Conservation (phyloP, 257 asterid species). For the Ligustrum vulgare region DNA sequence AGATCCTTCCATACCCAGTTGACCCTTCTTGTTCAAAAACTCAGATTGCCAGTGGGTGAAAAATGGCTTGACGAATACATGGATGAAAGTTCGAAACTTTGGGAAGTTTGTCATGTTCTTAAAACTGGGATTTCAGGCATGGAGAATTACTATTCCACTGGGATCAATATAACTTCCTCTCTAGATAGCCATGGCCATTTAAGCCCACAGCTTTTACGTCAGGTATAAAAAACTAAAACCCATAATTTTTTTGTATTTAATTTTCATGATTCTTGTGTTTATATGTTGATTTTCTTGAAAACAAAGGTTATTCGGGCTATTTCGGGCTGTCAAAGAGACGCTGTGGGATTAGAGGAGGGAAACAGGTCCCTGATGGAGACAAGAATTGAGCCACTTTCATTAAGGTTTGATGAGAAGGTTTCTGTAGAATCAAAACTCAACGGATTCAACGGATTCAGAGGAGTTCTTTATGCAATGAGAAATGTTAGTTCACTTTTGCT, state of each 20-base stretch:
- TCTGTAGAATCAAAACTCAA: conserved; percentile 66
- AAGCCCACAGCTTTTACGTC: conserved; percentile 71
- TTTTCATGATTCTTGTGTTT: neutral
- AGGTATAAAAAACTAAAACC: conserved; percentile 39
- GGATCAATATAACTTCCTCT: conserved; percentile 56
- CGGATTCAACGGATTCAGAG: conserved; percentile 86
- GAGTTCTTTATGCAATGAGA: conserved; percentile 89
- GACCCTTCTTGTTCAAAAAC: conserved; percentile 74
- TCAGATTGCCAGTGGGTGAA: conserved; percentile 82
- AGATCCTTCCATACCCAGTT: conserved; percentile 80
- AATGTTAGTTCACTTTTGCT: conserved; percentile 68
- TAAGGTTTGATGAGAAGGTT: conserved; percentile 58
- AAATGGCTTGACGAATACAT: conserved; percentile 96
- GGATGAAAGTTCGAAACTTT: conserved; percentile 93
- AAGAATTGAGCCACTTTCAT: conserved; percentile 66
- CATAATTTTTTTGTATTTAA: neutral
- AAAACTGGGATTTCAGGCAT: conserved; percentile 72
- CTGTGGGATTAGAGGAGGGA: conserved; percentile 76
- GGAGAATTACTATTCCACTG: conserved; percentile 74
- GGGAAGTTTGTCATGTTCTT: conserved; percentile 86
- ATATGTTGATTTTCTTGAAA: conserved; percentile 3
- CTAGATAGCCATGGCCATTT: conserved; percentile 61
- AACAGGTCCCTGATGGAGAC: conserved; percentile 79
- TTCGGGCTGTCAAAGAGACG: conserved; percentile 73
- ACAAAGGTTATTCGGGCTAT: conserved; percentile 69